Base-by-base conservation (phyloP, 306 rosid genomes). In the Castanea sativa region DNA sequence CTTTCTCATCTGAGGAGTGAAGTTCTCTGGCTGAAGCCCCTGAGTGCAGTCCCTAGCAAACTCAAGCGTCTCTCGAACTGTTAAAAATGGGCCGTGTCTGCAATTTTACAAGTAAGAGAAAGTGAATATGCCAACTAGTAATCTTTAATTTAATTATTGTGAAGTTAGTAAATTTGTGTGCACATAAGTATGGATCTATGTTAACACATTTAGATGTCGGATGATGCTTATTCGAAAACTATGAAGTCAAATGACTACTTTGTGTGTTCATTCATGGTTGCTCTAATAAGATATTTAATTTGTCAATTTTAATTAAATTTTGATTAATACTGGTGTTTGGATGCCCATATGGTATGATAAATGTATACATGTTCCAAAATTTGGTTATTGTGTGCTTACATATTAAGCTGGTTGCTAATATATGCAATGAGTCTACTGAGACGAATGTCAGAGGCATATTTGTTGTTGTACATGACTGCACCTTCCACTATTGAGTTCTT, bases 31-130 rank as follows among this genome's bases (percentile, higher is more conserved):
- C 61, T 14, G 18, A 72, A 72, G 76, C n/a, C 61, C 61, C 45
- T 71, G 20, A 71, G 75, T 71, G 75, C 75, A 71, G 23, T 51
- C 76, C 45, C 61, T 72, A 23, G 63, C 76, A 27, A 72, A 72
- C 61, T 72, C 29, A 0, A 27, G 76, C 2, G 63, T 72, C 57
- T 72, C 75, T 51, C 61, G 63, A 25, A 52, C 45, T 5, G 63
- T 25, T 23, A 52, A 32, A 52, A 53, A 72, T 53, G 76, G 61
- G 53, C 52, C 6, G 27, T 72, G 76, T 32, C 63, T 72, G 63
- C 76, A 72, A 19, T 52, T 49, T 72, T 52, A 52, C 27, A 5
- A 21, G 74, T 45, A 49, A 25, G 27, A 51, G 60, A 4, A 14
- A 15, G 67, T 25, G 19, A 60, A 25, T 60, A 23, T 4, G 30